These are phyloP conservation scores for Moniliophthora roreri DNA, from an alignment of 1,284 basidiomycete genomes.

Conservation along the genomic window DNA sequence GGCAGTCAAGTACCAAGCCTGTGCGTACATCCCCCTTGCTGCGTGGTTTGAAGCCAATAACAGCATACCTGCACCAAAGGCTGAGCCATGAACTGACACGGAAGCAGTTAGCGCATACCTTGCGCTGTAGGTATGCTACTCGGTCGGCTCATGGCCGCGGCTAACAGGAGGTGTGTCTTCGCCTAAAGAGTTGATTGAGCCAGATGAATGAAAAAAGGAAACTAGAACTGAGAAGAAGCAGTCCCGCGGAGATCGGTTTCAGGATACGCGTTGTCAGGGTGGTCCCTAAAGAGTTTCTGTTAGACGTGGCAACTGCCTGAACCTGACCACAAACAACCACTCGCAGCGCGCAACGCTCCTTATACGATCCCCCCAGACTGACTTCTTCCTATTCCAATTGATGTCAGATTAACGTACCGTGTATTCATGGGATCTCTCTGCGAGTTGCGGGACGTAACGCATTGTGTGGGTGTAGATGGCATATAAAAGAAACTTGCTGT, in stretches of 20 bases:
- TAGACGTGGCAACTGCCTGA: too few species aligned
- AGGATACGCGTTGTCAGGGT: too few species aligned
- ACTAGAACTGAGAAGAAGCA: too few species aligned
- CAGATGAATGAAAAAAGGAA: background rate
- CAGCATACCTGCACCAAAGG: constrained; percentile 10
- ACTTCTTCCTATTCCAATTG: too few species aligned
- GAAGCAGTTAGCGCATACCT: constrained; percentile 3
- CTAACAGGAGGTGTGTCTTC: constrained; percentile 13
- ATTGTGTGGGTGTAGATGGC: constrained; percentile 16
- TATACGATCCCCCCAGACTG: too few species aligned
- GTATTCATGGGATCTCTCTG: constrained; percentile 10
- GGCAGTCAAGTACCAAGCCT: constrained; percentile 15
- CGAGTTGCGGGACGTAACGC: constrained; percentile 14
- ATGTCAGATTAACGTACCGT: constrained; percentile 10
- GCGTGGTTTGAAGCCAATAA: constrained; percentile 16
- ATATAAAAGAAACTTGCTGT: constrained; percentile 14
- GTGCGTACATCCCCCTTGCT: constrained; percentile 15
- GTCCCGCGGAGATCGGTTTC: too few species aligned
- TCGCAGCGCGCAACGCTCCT: too few species aligned
- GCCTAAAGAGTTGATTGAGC: constrained; percentile 7
- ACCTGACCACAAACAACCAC: too few species aligned
- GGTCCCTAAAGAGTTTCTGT: too few species aligned
- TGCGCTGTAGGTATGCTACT: constrained; percentile 17
- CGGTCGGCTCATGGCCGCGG: constrained; percentile 12
- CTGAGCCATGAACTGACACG: background rate